Base-by-base conservation (phyloP, 768 basidiomycete species). In the Pleurotus salmoneostramineus region DNA sequence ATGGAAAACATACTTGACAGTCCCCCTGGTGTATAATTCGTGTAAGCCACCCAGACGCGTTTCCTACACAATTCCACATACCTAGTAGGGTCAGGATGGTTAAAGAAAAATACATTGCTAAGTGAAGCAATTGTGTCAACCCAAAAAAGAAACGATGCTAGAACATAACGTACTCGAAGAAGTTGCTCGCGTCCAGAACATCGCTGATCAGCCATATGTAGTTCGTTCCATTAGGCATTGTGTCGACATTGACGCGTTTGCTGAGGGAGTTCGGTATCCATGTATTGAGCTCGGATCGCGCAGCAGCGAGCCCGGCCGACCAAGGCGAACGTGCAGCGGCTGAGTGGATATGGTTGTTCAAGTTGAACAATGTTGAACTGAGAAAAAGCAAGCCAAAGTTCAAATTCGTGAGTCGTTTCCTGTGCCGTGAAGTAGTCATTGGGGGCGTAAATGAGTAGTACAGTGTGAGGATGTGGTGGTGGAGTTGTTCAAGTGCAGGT, bases 141-240 rank as follows among this genome's bases (percentile, higher is more conserved):
- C 33, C 8, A 6, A 11, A 31, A 31, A 2, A 45, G 6, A 47
- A 27, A 27, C 8, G 40, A n/a, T 42, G 12, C n/a, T 2, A 6
- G n/a, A 45, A n/a, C 8, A 17, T 3, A 47, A 69, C 69, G 70
- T 75, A 90, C 89, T 89, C 80, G 66, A 89, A 91, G 70, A 91
- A 91, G 0, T 73, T 81, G 55, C 76, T 63, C 11, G 89, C 89
- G 43, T 80, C 76, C 64, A 87, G 89, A 3, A 80, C 82, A 65
- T 89, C 88, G 69, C 88, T 67, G 8, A 81, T 80, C 12, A 88
- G 72, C 89, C 89, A 91, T 6, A 89, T 65, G 62, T 81, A 84
- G 5, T 69, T 76, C 3, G 82, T 73, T 12, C 77, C 81, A 59
- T 84, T 74, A 1, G 76, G 60, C 44, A 75, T 76, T 21, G 69